Evolutionary conservation across 2,329 filamentous ascomycete species (phyloP).

Genomic region (Neopestalotiopsis rosae): DNA sequence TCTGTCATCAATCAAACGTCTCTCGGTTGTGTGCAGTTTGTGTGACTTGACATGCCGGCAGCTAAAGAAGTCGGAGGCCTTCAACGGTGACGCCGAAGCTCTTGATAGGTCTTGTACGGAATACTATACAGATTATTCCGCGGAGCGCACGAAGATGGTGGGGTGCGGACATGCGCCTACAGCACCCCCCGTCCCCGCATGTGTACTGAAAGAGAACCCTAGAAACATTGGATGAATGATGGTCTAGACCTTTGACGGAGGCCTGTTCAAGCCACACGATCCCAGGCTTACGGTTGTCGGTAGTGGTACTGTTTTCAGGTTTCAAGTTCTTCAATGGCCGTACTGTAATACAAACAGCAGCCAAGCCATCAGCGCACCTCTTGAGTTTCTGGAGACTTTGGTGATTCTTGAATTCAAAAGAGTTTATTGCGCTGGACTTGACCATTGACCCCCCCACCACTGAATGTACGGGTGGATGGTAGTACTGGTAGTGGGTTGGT

Average conservation of each 20-base stretch:
- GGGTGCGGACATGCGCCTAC: neutral
- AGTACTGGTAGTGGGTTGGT: neutral
- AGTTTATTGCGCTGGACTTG: neutral
- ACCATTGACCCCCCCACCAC: no score
- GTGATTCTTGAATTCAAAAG: neutral
- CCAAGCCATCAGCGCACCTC: neutral
- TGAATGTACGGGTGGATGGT: no score
- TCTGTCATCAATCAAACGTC: neutral
- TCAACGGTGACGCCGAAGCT: neutral
- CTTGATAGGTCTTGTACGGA: no score
- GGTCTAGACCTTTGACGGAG: neutral
- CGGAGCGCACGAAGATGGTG: neutral
- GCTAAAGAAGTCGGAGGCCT: neutral
- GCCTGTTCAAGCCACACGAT: neutral
- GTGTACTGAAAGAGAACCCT: neutral
- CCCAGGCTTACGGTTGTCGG: neutral
- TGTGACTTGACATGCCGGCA: neutral
- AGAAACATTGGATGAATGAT: neutral
- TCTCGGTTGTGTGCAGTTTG: neutral
- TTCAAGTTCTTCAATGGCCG: neutral
- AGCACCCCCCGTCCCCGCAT: neutral
- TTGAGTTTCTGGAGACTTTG: neutral
- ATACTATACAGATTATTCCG: neutral
- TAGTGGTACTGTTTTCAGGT: neutral
- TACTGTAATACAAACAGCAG: neutral